These are phyloP conservation scores for Trichoderma polysporum DNA, from an alignment of 2,329 filamentous ascomycete species.

Conservation along the genomic window DNA sequence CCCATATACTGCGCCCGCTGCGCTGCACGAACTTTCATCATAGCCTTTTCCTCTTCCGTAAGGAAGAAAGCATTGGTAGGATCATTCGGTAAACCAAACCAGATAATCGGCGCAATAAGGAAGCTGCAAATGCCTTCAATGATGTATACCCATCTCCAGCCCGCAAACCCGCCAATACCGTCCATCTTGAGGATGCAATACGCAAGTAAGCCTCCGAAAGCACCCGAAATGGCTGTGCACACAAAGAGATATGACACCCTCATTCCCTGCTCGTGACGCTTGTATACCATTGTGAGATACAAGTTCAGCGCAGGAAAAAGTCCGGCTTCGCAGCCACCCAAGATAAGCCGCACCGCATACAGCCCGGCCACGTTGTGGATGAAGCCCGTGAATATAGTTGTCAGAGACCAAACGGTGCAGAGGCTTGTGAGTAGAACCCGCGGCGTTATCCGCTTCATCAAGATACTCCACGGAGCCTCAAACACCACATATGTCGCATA, in stretches of 20 bases:
- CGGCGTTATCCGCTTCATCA: slow-evolving; percentile 36
- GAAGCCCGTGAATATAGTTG: slow-evolving; percentile 32
- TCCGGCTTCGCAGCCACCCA: slow-evolving; percentile 30
- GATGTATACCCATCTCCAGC: slow-evolving; percentile 53
- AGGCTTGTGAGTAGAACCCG: slow-evolving; percentile 32
- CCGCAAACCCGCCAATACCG: slow-evolving; percentile 42
- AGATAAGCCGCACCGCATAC: slow-evolving; percentile 28
- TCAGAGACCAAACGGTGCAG: slow-evolving; percentile 31
- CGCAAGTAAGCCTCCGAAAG: slow-evolving; percentile 43
- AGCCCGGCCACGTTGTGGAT: slow-evolving; percentile 32
- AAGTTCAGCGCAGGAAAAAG: slow-evolving; percentile 30
- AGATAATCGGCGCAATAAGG: slow-evolving; percentile 43
- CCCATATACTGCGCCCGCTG: slow-evolving; percentile 50
- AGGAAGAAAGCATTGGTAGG: slow-evolving; percentile 50
- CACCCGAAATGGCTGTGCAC: slow-evolving; percentile 50
- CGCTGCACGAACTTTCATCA: slow-evolving; percentile 50
- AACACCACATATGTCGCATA: slow-evolving; percentile 35
- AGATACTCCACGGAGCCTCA: slow-evolving; percentile 34
- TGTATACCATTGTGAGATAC: slow-evolving; percentile 34
- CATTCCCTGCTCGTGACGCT: slow-evolving; percentile 53
- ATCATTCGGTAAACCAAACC: slow-evolving; percentile 48
- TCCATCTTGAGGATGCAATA: slow-evolving; percentile 51
- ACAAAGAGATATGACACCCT: slow-evolving; percentile 50
- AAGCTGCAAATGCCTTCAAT: slow-evolving; percentile 50
- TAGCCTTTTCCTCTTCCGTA: slow-evolving; percentile 45